phyloP scores from a whole-genome alignment of 2,329 filamentous ascomycete genomes.

The Blumeria graminis region DNA sequence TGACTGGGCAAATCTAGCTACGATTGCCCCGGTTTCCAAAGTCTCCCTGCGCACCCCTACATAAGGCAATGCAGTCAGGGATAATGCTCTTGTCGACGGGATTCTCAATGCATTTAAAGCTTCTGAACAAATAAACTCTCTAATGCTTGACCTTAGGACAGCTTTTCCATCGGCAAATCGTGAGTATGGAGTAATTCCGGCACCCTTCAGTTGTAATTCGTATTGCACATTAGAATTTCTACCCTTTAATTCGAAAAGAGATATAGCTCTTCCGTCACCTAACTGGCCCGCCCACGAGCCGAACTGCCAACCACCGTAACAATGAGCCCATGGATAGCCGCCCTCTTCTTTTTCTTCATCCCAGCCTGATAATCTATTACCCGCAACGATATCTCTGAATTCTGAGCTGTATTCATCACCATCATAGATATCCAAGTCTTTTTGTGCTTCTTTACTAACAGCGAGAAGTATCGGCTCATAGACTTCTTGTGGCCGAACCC shows the following conservation, averaged over 20 bases:
- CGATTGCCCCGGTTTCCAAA: slow-evolving; percentile 75
- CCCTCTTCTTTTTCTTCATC: slow-evolving; percentile 38
- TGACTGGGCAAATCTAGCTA: slow-evolving; percentile 68
- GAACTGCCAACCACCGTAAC: slow-evolving; percentile 66
- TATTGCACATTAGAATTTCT: slow-evolving; percentile 47
- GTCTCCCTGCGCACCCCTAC: slow-evolving; percentile 53
- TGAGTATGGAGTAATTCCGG: slow-evolving; percentile 80
- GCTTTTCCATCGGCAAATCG: slow-evolving; percentile 92
- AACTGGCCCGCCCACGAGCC: slow-evolving; percentile 91
- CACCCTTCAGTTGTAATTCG: slow-evolving; percentile 85
- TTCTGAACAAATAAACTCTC: slow-evolving; percentile 86
- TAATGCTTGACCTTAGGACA: slow-evolving; percentile 73
- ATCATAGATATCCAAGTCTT: slow-evolving; percentile 50
- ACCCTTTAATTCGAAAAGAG: slow-evolving; percentile 73
- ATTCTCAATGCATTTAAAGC: slow-evolving; percentile 65
- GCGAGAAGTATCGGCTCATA: slow-evolving; percentile 56
- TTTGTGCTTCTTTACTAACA: slow-evolving; percentile 55
- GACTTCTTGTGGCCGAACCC: slow-evolving; percentile 56
- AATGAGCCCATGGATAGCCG: slow-evolving; percentile 94
- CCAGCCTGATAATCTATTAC: slow-evolving; percentile 64
- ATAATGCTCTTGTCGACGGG: slow-evolving; percentile 65
- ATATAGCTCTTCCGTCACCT: slow-evolving; percentile 84
- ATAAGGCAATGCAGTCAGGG: slow-evolving; percentile 53
- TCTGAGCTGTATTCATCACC: slow-evolving; percentile 46
- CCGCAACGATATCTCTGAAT: slow-evolving; percentile 55